Percentiles rank a stretch among this genome's conserved stretches.
Conservation (phyloP, 805 yeast genomes). For the Yamadazyma phyllophila region DNA sequence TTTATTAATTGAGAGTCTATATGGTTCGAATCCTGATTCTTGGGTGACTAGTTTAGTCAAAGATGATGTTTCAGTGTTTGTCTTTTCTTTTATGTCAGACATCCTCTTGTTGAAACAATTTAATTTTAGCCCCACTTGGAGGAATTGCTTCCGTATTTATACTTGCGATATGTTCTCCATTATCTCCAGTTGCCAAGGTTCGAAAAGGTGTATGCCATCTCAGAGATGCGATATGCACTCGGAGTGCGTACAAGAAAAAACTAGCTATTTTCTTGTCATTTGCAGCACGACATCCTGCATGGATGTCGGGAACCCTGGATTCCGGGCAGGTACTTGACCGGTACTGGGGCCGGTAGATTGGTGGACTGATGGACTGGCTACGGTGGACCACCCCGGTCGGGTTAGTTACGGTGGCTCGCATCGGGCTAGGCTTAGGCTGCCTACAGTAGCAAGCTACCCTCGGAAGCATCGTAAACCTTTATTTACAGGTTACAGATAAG, state of each 20-base stretch:
- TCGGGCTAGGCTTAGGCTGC: no score
- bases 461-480: no score
- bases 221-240: not conserved
- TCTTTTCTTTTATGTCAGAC: constrained; percentile 10
- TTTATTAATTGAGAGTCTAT: constrained; percentile 32
- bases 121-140: not conserved
- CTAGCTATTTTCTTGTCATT: constrained; percentile 1
- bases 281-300: not conserved
- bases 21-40: constrained; percentile 18
- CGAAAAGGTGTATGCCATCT: not conserved
- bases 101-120: not conserved
- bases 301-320: not conserved
- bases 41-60: constrained; percentile 7
- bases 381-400: no score
- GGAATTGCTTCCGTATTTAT: not conserved
- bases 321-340: no score
- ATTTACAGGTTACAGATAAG: no score
- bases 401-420: no score
- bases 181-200: not conserved
- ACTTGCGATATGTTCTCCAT: not conserved
- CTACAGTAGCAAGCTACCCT: no score
- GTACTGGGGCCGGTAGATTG: not conserved
- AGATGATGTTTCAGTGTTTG: constrained; percentile 13
- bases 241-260: constrained; percentile 1
- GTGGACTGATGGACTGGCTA: no score